Evolutionary conservation across 2,329 filamentous ascomycete species (phyloP), one percentile per base, ranked within the genome.

Genomic region (Beauveria sp.): DNA sequence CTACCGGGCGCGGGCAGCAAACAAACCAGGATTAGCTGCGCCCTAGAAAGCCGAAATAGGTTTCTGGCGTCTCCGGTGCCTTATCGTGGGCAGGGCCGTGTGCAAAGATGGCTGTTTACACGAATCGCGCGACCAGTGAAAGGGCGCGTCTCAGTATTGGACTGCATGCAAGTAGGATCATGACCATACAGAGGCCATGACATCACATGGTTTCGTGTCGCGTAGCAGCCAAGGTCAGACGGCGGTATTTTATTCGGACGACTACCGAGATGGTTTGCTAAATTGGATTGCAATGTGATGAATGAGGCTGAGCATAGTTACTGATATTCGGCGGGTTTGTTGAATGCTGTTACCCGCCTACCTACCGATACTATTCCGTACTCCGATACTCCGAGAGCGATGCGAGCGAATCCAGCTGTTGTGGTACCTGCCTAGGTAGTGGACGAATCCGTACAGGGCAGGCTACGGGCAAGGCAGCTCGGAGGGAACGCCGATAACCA

Each of bases 401-500:
- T 28, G 22, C 12, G 28, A 30, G 28, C 28, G 28, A 34, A 12
- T 12, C 30, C 10, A 34, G 9, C 28, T 30, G 28, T 30, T 30
- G 7, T 7, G 26, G 26, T 28, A 28, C 28, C 28, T 28, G 12
- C 30, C 10, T 34, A 30, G 28, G 9, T 30, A 34, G 10, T 34
- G 30, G 30, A 34, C 10, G 30, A 12, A 12, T 34, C 30, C 30
- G 30, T 34, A 34, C 30, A 14, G 30, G 10, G 30, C 30, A 34
- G 30, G 10, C 30, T 14, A 34, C 22, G n/a, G 16, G 28, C 34
- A 24, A 20, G 18, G 26, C 28, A 47, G 40, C 40, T 53, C 58
- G 58, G 58, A n/a, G 40, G 49, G 58, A 60, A 60, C 24, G 40
- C 58, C 58, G 58, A 40, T 46, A 16, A 10, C 46, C 55, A 22